Conservation (phyloP, 441 rosid species). For the Capsella rubella region DNA sequence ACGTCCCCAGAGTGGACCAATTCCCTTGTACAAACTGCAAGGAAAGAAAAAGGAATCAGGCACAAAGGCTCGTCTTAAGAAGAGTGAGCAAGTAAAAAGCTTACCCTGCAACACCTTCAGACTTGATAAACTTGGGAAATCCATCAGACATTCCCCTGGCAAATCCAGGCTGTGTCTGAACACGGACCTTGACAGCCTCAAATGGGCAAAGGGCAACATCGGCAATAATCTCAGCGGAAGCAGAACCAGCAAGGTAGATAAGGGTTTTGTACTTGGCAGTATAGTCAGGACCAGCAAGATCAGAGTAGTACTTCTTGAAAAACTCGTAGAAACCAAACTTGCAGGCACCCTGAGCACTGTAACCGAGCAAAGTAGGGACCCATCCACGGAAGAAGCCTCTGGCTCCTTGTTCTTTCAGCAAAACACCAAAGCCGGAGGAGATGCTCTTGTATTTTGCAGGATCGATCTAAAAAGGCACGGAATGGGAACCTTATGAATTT, state of each 20-base stretch:
- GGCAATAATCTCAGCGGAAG: conserved; percentile 99
- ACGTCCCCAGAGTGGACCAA: conserved; percentile 24
- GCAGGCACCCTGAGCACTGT: conserved; percentile 99
- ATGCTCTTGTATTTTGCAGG: conserved; percentile 97
- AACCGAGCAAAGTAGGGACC: conserved; percentile 97
- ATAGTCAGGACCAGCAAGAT: conserved; percentile 93
- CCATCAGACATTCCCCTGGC: conserved; percentile 69
- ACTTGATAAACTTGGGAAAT: conserved; percentile 22
- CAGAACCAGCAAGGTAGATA: conserved; percentile 99
- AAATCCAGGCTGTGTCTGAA: conserved; percentile 99
- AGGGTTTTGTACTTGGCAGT: conserved; percentile 89
- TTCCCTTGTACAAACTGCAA: background rate
- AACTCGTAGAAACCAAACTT: conserved; percentile 98
- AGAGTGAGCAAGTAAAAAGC: background rate
- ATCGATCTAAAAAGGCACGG: conserved; percentile 63
- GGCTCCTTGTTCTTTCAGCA: conserved; percentile 90
- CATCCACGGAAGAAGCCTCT: conserved; percentile 97
- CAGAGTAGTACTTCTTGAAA: conserved; percentile 92
- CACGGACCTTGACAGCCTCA: conserved; percentile 99
- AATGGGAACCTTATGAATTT: background rate
- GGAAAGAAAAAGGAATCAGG: background rate
- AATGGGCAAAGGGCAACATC: conserved; percentile 98
- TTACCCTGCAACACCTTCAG: conserved; percentile 4
- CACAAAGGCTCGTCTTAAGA: background rate
- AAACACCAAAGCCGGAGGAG: conserved; percentile 86